phyloP scores from a whole-genome alignment of 2,329 filamentous ascomycete species.

The Microsporum audouinii region DNA sequence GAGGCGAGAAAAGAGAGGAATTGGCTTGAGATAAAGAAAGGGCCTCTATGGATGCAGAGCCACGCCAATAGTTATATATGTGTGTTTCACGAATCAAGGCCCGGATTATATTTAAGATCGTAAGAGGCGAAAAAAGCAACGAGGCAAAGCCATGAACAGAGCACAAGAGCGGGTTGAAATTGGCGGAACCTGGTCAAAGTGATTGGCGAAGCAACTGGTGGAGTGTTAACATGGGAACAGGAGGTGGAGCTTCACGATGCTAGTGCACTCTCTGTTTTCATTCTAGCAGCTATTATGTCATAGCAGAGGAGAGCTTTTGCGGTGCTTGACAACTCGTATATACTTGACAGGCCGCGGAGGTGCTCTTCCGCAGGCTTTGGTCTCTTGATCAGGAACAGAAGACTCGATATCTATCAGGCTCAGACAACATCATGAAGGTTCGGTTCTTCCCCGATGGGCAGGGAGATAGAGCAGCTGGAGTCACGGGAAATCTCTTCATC shows the following conservation, averaged over 20 bases:
- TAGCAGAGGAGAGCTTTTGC: neutral
- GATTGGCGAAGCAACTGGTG: neutral
- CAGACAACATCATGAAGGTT: neutral
- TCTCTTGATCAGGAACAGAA: neutral
- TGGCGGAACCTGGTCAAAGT: neutral
- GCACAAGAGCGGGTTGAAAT: neutral
- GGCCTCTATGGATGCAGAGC: neutral
- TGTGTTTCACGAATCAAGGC: neutral
- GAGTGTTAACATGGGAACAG: neutral
- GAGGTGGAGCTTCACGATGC: neutral
- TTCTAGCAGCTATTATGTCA: neutral
- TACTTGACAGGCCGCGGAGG: no score
- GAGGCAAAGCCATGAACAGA: neutral
- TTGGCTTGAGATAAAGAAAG: neutral
- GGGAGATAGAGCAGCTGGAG: no score
- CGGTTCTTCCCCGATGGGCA: neutral
- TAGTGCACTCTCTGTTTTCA: neutral
- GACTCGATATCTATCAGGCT: neutral
- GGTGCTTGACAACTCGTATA: neutral
- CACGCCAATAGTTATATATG: neutral
- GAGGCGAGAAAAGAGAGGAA: neutral
- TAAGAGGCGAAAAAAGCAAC: neutral
- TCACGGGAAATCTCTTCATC: neutral
- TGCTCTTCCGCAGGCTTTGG: neutral
- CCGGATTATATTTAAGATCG: neutral